Evolutionary conservation across 257 asterid genomes (phyloP), one percentile per base, ranked within the genome.

Genomic region (Ballota nigra): DNA sequence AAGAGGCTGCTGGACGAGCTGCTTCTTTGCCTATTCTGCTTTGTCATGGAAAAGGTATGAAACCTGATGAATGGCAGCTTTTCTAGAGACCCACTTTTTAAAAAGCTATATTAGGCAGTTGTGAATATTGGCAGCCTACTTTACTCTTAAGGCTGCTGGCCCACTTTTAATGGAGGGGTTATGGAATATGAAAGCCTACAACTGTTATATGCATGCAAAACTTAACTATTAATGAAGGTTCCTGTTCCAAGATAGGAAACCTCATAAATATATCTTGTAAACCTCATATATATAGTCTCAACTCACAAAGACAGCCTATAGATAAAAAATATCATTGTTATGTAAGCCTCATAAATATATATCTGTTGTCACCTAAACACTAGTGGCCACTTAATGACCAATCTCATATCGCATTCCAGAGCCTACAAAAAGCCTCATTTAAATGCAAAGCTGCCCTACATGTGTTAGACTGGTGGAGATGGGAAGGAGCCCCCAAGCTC

Each of bases 31-130:
- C 97, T 38, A 76, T 86, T 79, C 78, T 88, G 78, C 86, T 91
- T 28, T 91, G 97, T 82, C 97, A 91, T 77, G 97, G 97, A 64
- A 84, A 26, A 88, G 94, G 97, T 91, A 87, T 26, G 68, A 63
- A n/a, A 67, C 45, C 28, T 56, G 15, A 59, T 4, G 19, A 43
- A 12, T 38, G 6, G 20, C 41, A 45, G 41, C 4, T 73, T 71
- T 66, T 49, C 31, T 12, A 19, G 55, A 43, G 40, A 70, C 51
- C 11, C 40, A 43, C 24, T n/a, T 43, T 33, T 36, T 36, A 36
- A 36, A 36, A 36, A 1, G 4, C 3, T 2, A 0, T 47, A 16
- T 47, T 47, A 47, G 0, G 9, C 22, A n/a, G 55, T 16, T 47
- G 55, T 16, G 10, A 47, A 5, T 16, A 47, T 47, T 47, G 55